These are phyloP conservation scores for Barnettozyma siamensis DNA, from an alignment of 805 yeast genomes.

Conservation along the genomic window DNA sequence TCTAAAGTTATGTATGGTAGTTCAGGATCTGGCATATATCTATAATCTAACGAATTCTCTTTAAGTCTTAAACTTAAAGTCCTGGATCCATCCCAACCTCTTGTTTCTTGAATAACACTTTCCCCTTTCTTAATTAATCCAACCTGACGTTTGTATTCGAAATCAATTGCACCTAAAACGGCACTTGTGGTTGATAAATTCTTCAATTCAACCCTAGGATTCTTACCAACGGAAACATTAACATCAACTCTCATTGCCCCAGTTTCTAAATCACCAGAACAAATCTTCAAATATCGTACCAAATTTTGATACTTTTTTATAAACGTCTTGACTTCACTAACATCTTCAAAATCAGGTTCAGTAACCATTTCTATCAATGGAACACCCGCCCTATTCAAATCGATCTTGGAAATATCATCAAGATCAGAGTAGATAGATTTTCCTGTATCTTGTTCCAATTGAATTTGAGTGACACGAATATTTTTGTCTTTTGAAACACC, in stretches of 20 bases:
- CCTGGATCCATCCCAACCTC: slow-evolving; percentile 83
- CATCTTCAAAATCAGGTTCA: slow-evolving; percentile 69
- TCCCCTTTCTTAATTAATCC: slow-evolving; percentile 36
- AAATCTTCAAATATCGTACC: slow-evolving; percentile 62
- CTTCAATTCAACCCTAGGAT: slow-evolving; percentile 80
- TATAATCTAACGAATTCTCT: slow-evolving; percentile 78
- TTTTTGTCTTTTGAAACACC: slow-evolving; percentile 38
- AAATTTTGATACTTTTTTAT: slow-evolving; percentile 74
- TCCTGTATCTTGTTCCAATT: slow-evolving; percentile 94
- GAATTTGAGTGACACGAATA: slow-evolving; percentile 72
- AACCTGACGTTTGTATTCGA: slow-evolving; percentile 70
- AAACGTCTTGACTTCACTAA: slow-evolving; percentile 69
- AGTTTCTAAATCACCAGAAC: slow-evolving; percentile 87
- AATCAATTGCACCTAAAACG: slow-evolving; percentile 65
- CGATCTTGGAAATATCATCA: slow-evolving; percentile 43
- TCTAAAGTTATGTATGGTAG: slow-evolving; percentile 54
- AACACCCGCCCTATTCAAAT: slow-evolving; percentile 76
- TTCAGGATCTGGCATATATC: slow-evolving; percentile 95
- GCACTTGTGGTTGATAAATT: slow-evolving; percentile 83
- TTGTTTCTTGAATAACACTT: slow-evolving; percentile 51
- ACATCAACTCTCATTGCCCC: slow-evolving; percentile 97
- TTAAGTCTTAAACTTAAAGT: slow-evolving; percentile 70
- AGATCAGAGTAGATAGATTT: slow-evolving; percentile 48
- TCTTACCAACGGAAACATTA: slow-evolving; percentile 72
- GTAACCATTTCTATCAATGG: slow-evolving; percentile 92